Conservation (phyloP, 2,329 filamentous ascomycete species). For the Chaetomium sp. region DNA sequence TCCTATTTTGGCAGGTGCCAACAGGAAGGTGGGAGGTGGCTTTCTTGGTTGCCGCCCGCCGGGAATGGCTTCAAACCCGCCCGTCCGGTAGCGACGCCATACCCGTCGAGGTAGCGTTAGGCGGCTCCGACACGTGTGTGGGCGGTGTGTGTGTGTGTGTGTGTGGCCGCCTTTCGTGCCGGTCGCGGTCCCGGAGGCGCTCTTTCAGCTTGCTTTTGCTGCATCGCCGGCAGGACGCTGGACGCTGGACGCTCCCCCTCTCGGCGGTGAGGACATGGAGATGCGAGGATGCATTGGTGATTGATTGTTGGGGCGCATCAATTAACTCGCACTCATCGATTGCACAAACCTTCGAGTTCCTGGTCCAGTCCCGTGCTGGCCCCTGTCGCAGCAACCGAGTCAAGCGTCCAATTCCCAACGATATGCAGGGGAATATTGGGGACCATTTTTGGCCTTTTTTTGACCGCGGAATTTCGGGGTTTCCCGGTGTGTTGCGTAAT, state of each 20-base stretch:
- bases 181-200: background rate
- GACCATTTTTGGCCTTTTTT: conserved; percentile 23
- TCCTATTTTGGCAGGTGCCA: conserved; percentile 29
- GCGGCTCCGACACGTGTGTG: background rate
- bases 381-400: conserved; percentile 20
- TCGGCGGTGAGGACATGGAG: background rate
- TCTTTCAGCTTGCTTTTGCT: background rate
- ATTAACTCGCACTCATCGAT: background rate
- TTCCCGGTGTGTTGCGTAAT: conserved; percentile 22
- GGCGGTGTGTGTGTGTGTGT: background rate
- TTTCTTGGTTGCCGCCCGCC: conserved; percentile 18
- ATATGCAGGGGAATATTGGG: conserved; percentile 34
- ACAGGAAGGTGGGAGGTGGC: conserved; percentile 20
- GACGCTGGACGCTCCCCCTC: background rate
- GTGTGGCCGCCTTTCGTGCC: background rate
- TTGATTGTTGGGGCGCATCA: background rate
- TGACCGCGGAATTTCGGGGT: conserved; percentile 28
- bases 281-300: background rate
- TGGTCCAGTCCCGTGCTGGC: conserved; percentile 13
- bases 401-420: conserved; percentile 24
- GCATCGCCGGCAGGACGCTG: background rate
- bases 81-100: conserved; percentile 27
- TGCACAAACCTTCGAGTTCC: conserved; percentile 6
- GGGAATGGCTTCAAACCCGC: conserved; percentile 27
- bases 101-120: conserved; percentile 2